Base-by-base conservation (phyloP, 2,329 filamentous ascomycete species). In the Nigrospora osmanthi region DNA sequence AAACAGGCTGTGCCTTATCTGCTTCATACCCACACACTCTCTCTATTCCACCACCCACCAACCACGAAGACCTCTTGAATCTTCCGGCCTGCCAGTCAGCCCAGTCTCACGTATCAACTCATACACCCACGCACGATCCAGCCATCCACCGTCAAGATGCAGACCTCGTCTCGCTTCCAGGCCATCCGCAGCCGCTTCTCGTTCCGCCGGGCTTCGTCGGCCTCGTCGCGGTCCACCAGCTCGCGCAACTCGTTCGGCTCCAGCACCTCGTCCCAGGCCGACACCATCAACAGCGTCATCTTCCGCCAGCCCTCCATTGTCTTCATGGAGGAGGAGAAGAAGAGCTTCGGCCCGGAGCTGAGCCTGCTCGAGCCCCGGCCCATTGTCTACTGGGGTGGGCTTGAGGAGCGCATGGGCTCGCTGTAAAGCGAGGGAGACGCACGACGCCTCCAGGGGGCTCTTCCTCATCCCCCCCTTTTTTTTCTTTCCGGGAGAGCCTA, bases 311-410 rank as follows among this genome's bases (percentile, higher is more conserved):
- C 76, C 12, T 78, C 74, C 15, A 71, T 80, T 50, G 57, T 75
- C n/a, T 69, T 74, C 54, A 63, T 80, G 49, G 75, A 81, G 54
- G 76, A 77, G 54, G 78, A 82, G 62, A 72, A 70, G 51, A 66
- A 63, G 54, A 69, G 62, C 52, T 80, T 77, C 44, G 68, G 69
- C 11, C 66, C 65, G 42, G 76, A 77, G 54, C 66, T 82, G 10
- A 69, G 67, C 52, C 66, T 83, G 15, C 69, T 83, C 23, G 80
- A 83, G 62, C 80, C 80, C 2, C 65, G 80, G 37, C 80, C 80
- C 11, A 69, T 81, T 33, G 76, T 81, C 43, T 81, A 80, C 63
- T 83, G 78, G 73, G 76, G 75, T 51, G 76, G 80, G 35, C 60
- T 83, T 40, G 79, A 82, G 62, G 79, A 81, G 65, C 70, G 77